phyloP scores from a whole-genome alignment of 2,329 filamentous ascomycete genomes.

The Setomelanomma holmii region DNA sequence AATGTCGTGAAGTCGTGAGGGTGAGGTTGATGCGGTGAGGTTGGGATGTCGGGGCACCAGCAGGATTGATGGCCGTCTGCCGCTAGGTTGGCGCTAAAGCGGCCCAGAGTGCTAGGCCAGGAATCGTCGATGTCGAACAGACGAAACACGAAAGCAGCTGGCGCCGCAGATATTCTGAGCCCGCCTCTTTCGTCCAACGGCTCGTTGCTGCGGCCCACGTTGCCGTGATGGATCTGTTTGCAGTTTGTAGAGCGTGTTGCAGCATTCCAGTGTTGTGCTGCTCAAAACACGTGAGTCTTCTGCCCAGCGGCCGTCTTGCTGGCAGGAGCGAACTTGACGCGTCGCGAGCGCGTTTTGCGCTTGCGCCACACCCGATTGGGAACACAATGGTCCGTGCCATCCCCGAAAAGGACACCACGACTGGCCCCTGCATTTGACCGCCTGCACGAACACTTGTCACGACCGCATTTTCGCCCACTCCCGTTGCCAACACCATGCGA shows the following conservation, averaged over 20 bases:
- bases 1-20: conserved; percentile 31
- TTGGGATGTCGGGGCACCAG: conserved; percentile 17
- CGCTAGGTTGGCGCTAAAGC: conserved; percentile 16
- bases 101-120: conserved; percentile 7
- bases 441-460: conserved; percentile 38
- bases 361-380: conserved; percentile 13
- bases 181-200: conserved; percentile 9
- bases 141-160: conserved; percentile 14
- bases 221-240: background rate
- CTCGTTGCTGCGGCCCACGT: conserved; percentile 5
- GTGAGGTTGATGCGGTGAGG: conserved; percentile 24
- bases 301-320: conserved; percentile 9
- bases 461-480: conserved; percentile 24
- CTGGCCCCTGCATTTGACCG: conserved; percentile 32
- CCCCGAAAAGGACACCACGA: background rate
- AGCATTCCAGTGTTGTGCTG: conserved; percentile 9
- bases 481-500: conserved; percentile 18
- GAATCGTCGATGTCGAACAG: conserved; percentile 9
- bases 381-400: conserved; percentile 15
- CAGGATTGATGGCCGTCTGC: conserved; percentile 15
- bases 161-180: conserved; percentile 7
- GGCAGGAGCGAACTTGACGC: conserved; percentile 20
- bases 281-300: conserved; percentile 11
- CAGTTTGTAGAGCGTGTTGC: conserved; percentile 2
- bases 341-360: conserved; percentile 23